phyloP scores from a whole-genome alignment of 768 basidiomycete genomes.

The Chlorophyllum brunneum region DNA sequence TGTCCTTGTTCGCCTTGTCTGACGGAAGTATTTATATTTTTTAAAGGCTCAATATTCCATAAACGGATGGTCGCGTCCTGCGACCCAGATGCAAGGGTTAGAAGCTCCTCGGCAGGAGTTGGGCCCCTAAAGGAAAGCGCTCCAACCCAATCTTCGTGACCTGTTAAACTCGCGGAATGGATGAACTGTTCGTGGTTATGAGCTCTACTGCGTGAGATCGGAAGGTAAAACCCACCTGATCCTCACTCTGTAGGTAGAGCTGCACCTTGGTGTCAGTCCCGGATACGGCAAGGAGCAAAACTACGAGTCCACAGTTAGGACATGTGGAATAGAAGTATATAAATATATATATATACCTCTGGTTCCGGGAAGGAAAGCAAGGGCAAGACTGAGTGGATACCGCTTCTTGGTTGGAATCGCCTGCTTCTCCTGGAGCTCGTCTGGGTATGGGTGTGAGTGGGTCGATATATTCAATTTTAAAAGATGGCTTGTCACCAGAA shows the following conservation, averaged over 20 bases:
- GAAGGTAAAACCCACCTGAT: conserved; percentile 28
- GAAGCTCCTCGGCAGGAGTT: conserved; percentile 29
- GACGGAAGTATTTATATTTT: conserved; percentile 17
- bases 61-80: conserved; percentile 93
- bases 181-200: conserved; percentile 43
- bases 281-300: conserved; percentile 71
- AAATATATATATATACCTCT: conserved; percentile 39
- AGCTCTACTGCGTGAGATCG: neutral
- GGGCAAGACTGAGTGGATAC: conserved; percentile 70
- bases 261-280: conserved; percentile 80
- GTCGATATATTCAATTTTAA: neutral
- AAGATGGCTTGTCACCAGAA: conserved; percentile 22
- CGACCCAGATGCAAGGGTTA: conserved; percentile 88
- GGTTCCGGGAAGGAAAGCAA: conserved; percentile 62
- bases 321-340: conserved; percentile 11
- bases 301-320: conserved; percentile 26
- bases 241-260: conserved; percentile 69
- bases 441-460: conserved; percentile 21
- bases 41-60: conserved; percentile 74
- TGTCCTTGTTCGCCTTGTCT: conserved; percentile 17
- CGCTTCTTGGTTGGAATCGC: conserved; percentile 59
- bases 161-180: conserved; percentile 55
- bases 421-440: conserved; percentile 45
- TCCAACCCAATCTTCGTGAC: conserved; percentile 97
- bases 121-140: conserved; percentile 62